Conservation (phyloP, 202 grass and related monocot species). For the Saccharum hybrid region DNA sequence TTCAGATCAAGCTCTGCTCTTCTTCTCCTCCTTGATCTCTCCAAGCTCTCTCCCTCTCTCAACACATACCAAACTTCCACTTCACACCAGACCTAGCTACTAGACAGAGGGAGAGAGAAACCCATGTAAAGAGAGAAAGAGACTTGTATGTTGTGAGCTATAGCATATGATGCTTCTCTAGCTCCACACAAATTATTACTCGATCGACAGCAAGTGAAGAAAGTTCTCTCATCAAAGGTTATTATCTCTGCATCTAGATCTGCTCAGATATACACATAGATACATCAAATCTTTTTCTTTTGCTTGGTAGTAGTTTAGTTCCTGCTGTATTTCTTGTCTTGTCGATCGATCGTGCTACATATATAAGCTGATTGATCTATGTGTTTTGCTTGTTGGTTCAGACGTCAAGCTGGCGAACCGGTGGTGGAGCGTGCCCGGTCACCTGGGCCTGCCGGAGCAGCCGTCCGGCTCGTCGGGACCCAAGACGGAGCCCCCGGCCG, state of each 20-base stretch:
- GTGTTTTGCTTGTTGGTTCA: conserved; percentile 36
- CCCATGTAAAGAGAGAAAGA: background rate
- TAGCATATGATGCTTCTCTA: background rate
- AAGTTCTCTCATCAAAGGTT: background rate
- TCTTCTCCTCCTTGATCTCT: conserved; percentile 41
- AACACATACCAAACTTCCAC: conserved; percentile 33
- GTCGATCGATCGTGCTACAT: background rate
- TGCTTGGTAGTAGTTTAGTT: conserved; percentile 3
- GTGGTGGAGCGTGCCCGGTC: conserved; percentile 73
- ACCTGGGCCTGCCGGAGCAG: conserved; percentile 66
- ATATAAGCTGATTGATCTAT: conserved; percentile 10
- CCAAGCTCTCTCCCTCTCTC: conserved; percentile 28
- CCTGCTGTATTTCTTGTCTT: conserved; percentile 17
- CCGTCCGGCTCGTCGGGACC: conserved; percentile 55
- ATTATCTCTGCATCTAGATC: conserved; percentile 42
- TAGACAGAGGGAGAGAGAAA: background rate
- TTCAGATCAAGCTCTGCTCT: conserved; percentile 32
- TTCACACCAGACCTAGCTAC: conserved; percentile 23
- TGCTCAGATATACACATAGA: background rate
- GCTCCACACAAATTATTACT: background rate
- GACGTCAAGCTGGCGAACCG: conserved; percentile 77
- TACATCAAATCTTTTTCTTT: background rate
- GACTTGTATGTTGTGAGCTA: background rate
- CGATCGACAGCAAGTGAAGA: background rate
- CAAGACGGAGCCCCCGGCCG: conserved; percentile 41